Base-by-base conservation (phyloP, 306 rosid genomes). In the Cucurbita maxima region DNA sequence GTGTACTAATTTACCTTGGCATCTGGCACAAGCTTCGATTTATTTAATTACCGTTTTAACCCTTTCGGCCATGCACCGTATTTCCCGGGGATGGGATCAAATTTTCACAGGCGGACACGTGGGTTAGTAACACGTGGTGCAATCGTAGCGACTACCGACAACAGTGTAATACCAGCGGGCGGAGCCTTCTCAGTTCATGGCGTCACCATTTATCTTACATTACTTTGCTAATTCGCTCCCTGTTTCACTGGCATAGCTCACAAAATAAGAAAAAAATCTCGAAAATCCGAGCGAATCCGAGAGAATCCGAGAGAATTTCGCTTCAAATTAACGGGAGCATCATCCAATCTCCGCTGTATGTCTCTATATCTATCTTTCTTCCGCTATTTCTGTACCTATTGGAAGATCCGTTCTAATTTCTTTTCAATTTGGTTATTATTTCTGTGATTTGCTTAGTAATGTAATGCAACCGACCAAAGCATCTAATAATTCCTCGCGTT, bases 71-170 rank as follows among this genome's bases (percentile, higher is more conserved):
- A 48, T 48, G 58, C 73, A 69, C 44, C 58, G 73, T 48, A 69
- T 47, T 51, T 25, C 3, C 58, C 18, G 74, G 58, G 10, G 5
- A 15, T 25, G 45, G 47, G 20, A 70, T 14, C 59, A 51, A 61
- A 34, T 4, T 15, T 15, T 25, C 34, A 15, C 3, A 30, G 34
- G 38, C 20, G 6, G 50, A 72, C 63, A 72, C 64, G 76, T 53
- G 56, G 62, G 38, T 6, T 1, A n/a, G 2, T 10, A 11, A 72
- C 77, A 74, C 70, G 77, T 58, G 77, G 67, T 70, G 57, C 8
- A 44, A 58, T 74, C 68, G 8, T 30, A 45, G 10, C 43, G 77
- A 58, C 70, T 58, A 58, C 77, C 77, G 77, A 74, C 77, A 74
- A 57, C 45, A 58, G 77, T 45, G 40, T 44, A 25, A 12, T 44